Evolutionary conservation across 129 eudicot species (phyloP), one percentile per base, ranked within the genome.

Genomic region (Mikania micrantha): DNA sequence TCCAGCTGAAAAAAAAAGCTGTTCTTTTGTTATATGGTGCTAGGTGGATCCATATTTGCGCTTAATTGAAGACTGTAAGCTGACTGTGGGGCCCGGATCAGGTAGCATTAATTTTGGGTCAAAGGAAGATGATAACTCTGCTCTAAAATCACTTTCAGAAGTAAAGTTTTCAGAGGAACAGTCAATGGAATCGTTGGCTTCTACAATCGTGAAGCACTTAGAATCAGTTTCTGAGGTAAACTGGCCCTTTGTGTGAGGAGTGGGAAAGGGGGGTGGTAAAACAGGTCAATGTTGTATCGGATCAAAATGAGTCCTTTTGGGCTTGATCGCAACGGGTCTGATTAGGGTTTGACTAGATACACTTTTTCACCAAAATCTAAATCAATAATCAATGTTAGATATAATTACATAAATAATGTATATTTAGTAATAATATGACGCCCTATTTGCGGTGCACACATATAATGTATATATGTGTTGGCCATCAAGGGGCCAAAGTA

Each of bases 11-110:
- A 49, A 27, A 36, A 67, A 21, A 21, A n/a, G 1, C 27, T 53
- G 52, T 56, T 39, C 34, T 60, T 67, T 60, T 20, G 35, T 56
- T 69, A 17, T 76, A 17, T 66, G 54, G 27, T 80, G 24, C 60
- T 78, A 90, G 97, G 87, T 77, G 60, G 97, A 90, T 81, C 95
- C 97, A 59, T 90, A 78, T 80, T 75, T 90, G 75, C 40, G 71
- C 71, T 60, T 90, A 72, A 81, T 90, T 60, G 95, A 84, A 50
- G 97, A 90, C 58, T 82, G 84, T 79, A 90, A 90, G 77, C 71
- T 90, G 59, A 70, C 81, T 12, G 74, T 80, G 61, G 90, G 83
- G 56, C 56, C 62, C 8, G 87, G 74, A 48, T 70, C 78, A n/a
- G 68, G 16, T 35, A 78, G 60, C 54, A 75, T 83, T 58, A 17